These are phyloP conservation scores for Podila clonocystis DNA, from an alignment of 192 early-diverging fungal genomes.

Conservation along the genomic window DNA sequence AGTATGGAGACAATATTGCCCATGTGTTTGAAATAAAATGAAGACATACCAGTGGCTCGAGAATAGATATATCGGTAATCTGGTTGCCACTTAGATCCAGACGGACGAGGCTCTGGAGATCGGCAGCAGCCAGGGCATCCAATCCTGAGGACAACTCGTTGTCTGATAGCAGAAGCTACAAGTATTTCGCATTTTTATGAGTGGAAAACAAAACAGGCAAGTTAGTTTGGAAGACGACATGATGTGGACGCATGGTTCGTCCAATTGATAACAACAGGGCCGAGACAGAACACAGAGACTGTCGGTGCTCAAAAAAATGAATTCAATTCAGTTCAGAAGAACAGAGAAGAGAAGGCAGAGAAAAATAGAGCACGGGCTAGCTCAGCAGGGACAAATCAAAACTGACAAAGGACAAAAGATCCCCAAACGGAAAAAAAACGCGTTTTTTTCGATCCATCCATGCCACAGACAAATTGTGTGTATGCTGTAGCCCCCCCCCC, in stretches of 20 bases:
- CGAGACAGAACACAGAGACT: no score
- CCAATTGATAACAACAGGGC: no score
- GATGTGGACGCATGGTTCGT: no score
- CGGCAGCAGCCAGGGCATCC: slow-evolving; percentile 50
- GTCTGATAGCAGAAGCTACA: slow-evolving; percentile 51
- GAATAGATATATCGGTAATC: slow-evolving; percentile 33
- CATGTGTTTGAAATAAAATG: no score
- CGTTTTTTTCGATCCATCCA: slow-evolving; percentile 2
- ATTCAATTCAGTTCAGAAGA: no score
- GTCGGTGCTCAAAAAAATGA: no score
- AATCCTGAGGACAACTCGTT: slow-evolving; percentile 50
- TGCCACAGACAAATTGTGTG: background rate
- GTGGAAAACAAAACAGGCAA: background rate
- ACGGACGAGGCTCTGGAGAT: slow-evolving; percentile 45
- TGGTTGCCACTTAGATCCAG: slow-evolving; percentile 55
- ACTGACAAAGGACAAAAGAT: background rate
- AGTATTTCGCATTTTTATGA: no score
- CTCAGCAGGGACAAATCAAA: slow-evolving; percentile 1
- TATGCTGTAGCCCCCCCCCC: no score
- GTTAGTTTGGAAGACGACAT: no score
- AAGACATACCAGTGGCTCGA: slow-evolving; percentile 48
- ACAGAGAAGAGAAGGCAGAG: no score
- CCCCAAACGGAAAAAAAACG: background rate
- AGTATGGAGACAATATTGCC: background rate
- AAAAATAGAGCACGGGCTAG: background rate